phyloP scores from a whole-genome alignment of 495 filamentous ascomycete genomes.

The Bryoglossum gracile region DNA sequence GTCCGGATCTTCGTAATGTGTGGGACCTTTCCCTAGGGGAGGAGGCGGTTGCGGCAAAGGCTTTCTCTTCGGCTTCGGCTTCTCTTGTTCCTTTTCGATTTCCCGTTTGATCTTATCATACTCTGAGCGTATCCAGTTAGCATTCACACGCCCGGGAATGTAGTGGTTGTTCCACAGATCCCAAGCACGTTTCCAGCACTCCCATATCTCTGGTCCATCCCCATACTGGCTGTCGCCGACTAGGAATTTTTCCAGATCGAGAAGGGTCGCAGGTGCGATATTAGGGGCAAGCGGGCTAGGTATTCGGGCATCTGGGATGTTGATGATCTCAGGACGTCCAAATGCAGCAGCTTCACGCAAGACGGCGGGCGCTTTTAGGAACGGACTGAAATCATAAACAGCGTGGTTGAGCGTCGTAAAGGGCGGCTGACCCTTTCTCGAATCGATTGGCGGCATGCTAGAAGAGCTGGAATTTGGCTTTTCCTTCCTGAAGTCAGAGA shows the following conservation, averaged over 20 bases:
- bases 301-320: constrained; percentile 7
- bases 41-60: no score
- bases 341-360: not conserved
- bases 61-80: not conserved
- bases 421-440: no score
- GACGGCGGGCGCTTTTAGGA: constrained; percentile 10
- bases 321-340: not conserved
- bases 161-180: constrained; percentile 24
- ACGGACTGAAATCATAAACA: constrained; percentile 16
- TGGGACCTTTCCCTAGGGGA: no score
- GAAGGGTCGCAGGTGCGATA: not conserved
- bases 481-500: no score
- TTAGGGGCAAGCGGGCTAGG: constrained; percentile 13
- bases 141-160: constrained; percentile 18
- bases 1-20: no score
- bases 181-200: constrained; percentile 22
- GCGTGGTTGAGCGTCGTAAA: no score
- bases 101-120: constrained; percentile 6
- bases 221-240: not conserved
- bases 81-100: not conserved
- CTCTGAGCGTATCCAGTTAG: constrained; percentile 8
- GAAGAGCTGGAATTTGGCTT: no score
- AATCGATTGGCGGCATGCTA: no score
- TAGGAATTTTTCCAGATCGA: constrained; percentile 1
- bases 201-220: constrained; percentile 20